Evolutionary conservation across 192 early-diverging fungal genomes (phyloP), one percentile per base, ranked within the genome.

Genomic region (Rhizophagus clarus): DNA sequence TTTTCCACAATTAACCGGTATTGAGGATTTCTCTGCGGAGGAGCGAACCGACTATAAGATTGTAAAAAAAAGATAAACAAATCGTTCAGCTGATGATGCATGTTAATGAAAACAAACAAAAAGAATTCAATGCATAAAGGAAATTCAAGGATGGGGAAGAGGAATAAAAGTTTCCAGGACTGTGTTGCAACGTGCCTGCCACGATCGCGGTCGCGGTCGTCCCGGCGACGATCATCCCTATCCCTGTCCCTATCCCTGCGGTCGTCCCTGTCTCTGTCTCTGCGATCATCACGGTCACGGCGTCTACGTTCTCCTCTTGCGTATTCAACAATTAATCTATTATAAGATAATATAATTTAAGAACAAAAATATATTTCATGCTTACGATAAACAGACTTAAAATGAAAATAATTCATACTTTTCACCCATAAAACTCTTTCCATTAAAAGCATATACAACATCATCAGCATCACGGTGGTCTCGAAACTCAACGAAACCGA

Each of bases 401-500:
- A 20, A 26, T 20, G 29, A 26, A 72, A 20, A 24, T 34, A 61
- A 31, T 26, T 49, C 49, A 28, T 88, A 94, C 94, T 95, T 90
- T 83, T 97, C 94, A 37, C 95, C 95, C 81, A 95, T 84, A 74
- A 96, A 98, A 40, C 90, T 85, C 61, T 89, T 91, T 79, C 91
- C 94, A 80, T 97, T 90, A 82, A 95, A 89, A 72, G 94, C 90
- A 63, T 95, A 89, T 73, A 98, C 93, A 32, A 93, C 95, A 88
- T 97, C 95, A 66, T 94, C 88, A 66, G 96, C 96, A 87, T 98
- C 97, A 72, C 92, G 88, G 26, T 85, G 84, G 83, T 96, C 92
- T 66, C 91, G 91, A 82, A 95, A 97, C 87, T 98, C 97, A 47
- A 98, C 95, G 88, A 98, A 98, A 32, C 94, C 96, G 86, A 96